Conservation (phyloP, 768 basidiomycete species). For the Tricholoma hemisulphureum region DNA sequence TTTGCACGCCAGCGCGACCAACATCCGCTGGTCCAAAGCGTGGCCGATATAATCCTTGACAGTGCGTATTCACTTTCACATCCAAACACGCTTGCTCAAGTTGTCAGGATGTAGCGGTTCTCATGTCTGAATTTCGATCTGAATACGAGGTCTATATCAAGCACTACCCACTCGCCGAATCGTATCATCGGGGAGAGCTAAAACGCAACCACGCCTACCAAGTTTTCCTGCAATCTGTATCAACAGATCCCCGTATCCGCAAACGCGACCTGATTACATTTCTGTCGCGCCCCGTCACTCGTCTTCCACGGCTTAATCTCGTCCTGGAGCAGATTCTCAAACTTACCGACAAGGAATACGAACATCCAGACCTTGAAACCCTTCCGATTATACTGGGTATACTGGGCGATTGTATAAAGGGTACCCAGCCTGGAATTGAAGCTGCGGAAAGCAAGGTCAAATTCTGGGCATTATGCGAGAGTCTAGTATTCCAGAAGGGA, state of each 20-base stretch:
- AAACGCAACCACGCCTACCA: conserved; percentile 67
- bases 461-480: conserved; percentile 79
- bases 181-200: conserved; percentile 74
- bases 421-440: conserved; percentile 86
- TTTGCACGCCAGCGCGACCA: conserved; percentile 81
- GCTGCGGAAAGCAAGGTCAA: conserved; percentile 91
- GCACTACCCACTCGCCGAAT: conserved; percentile 84
- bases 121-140: conserved; percentile 51
- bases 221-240: conserved; percentile 60
- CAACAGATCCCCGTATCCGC: conserved; percentile 61
- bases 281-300: conserved; percentile 82
- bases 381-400: conserved; percentile 72
- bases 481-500: conserved; percentile 68
- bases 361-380: conserved; percentile 78
- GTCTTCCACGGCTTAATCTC: conserved; percentile 78
- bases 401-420: conserved; percentile 71
- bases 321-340: conserved; percentile 70
- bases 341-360: conserved; percentile 56
- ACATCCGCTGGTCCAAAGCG: conserved; percentile 76
- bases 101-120: conserved; percentile 32
- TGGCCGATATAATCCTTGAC: conserved; percentile 85
- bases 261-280: conserved; percentile 81
- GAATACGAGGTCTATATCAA: conserved; percentile 84
- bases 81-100: neutral
- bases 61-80: conserved; percentile 39